These are phyloP conservation scores for Wallacemonas sp. DNA, from an alignment of 208 protist genomes.

Conservation along the genomic window DNA sequence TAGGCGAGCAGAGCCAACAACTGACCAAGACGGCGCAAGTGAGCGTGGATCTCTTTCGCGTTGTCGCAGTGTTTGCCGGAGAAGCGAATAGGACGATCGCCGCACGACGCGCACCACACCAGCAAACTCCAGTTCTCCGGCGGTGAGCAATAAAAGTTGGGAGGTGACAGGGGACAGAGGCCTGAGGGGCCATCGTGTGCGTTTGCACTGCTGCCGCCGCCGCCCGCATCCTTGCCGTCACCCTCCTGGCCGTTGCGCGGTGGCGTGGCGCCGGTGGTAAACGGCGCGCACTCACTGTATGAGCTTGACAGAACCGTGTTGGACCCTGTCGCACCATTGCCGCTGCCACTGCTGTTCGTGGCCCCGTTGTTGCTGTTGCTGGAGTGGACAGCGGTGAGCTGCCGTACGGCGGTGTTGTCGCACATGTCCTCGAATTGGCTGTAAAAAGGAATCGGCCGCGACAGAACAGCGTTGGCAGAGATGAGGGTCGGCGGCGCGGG, in stretches of 20 bases:
- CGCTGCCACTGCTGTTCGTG: too few relatives aligned
- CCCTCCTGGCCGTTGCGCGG: background rate
- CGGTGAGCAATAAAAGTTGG: conserved; percentile 23
- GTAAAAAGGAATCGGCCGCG: conserved; percentile 37
- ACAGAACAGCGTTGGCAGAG: conserved; percentile 17
- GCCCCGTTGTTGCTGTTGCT: conserved; percentile 11
- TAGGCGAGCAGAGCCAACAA: conserved; percentile 49
- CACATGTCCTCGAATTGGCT: conserved; percentile 35
- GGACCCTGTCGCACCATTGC: too few relatives aligned
- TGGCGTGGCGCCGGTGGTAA: background rate
- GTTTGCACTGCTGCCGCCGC: too few relatives aligned
- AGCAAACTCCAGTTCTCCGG: conserved; percentile 53
- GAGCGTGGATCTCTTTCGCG: conserved; percentile 23
- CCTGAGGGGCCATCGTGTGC: too few relatives aligned
- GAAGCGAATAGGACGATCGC: conserved; percentile 26
- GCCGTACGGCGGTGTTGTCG: conserved; percentile 22
- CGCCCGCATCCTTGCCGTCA: too few relatives aligned
- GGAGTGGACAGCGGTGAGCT: conserved; percentile 10
- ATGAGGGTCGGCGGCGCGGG: background rate
- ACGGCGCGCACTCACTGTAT: conserved; percentile 1
- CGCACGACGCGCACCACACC: conserved; percentile 50
- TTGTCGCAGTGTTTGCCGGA: conserved; percentile 35
- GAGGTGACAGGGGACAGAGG: conserved; percentile 21
- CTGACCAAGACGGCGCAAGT: conserved; percentile 47
- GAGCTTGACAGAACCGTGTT: conserved; percentile 23